A percentile compares a stretch with the other conserved stretches of the same genome.
These are phyloP conservation scores for Apophysomyces ossiformis DNA, from an alignment of 371 early-diverging fungal genomes.

Conservation along the genomic window DNA sequence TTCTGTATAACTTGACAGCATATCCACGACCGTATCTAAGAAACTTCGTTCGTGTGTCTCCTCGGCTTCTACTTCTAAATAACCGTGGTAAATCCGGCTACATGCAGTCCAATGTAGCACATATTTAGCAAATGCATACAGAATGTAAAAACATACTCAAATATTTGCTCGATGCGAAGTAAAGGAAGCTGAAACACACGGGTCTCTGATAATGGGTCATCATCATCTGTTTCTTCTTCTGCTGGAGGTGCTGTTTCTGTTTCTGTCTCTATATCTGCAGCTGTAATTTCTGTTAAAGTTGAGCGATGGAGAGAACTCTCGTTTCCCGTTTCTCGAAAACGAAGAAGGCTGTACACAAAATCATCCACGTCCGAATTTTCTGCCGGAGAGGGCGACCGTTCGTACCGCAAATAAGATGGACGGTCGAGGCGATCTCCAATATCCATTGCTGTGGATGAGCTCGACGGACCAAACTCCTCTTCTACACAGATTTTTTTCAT, in stretches of 20 bases:
- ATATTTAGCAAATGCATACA: neutral
- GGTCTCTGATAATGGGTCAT: neutral
- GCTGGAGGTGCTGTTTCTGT: conserved; percentile 16
- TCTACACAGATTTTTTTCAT: too few species aligned
- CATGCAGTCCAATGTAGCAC: too few species aligned
- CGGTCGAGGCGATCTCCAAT: neutral
- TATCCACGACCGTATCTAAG: neutral
- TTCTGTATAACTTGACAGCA: neutral
- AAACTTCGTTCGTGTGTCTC: neutral
- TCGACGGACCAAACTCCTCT: too few species aligned
- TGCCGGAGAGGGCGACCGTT: too few species aligned
- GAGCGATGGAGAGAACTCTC: neutral
- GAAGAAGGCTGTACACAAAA: too few species aligned
- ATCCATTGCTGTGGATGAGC: too few species aligned
- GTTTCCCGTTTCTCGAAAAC: too few species aligned
- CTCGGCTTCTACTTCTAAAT: neutral
- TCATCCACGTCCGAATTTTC: too few species aligned
- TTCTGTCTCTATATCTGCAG: conserved; percentile 28
- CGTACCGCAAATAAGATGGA: too few species aligned
- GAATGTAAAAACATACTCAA: neutral
- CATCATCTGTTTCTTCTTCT: conserved; percentile 14
- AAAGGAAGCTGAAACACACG: neutral
- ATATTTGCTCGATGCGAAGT: conserved; percentile 6
- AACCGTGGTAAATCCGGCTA: neutral
- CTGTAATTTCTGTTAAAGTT: neutral